Conservation (phyloP, 495 filamentous ascomycete species). For the Penicillium bialowiezense region DNA sequence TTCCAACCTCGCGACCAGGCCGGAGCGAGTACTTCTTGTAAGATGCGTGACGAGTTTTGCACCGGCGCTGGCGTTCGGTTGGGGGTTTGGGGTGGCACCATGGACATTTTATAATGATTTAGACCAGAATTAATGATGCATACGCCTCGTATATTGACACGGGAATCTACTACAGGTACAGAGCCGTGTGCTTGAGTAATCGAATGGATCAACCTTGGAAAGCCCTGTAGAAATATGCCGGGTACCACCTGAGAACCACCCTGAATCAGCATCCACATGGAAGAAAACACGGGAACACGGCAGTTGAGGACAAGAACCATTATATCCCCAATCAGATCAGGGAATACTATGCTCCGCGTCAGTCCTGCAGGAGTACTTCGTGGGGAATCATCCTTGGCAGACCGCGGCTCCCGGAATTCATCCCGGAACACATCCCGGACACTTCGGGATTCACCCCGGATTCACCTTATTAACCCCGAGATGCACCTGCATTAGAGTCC, state of each 20-base stretch:
- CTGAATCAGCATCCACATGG: no score
- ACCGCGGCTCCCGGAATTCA: conserved; percentile 22
- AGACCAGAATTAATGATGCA: conserved; percentile 30
- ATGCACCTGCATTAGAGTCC: background rate
- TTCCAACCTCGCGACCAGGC: conserved; percentile 76
- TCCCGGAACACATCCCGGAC: conserved; percentile 20
- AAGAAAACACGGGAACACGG: no score
- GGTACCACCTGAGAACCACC: no score
- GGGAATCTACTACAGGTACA: background rate
- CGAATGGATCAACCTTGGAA: background rate
- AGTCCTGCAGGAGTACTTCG: no score
- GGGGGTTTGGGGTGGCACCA: conserved; percentile 18
- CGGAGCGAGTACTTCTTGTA: conserved; percentile 95
- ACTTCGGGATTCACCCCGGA: conserved; percentile 1
- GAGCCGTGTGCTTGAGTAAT: background rate
- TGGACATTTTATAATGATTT: conserved; percentile 41
- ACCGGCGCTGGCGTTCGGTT: conserved; percentile 42
- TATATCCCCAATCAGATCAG: no score
- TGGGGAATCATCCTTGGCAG: background rate
- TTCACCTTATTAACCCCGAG: conserved; percentile 13
- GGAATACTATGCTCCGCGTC: no score
- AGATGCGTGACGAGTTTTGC: conserved; percentile 36
- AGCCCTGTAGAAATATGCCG: no score
- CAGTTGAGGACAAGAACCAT: no score
- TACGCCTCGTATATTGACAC: conserved; percentile 6